Percentiles rank a stretch among this genome's conserved stretches.
phyloP scores from a whole-genome alignment of 2,329 filamentous ascomycete genomes.

The Gaeumannomyces tritici region DNA sequence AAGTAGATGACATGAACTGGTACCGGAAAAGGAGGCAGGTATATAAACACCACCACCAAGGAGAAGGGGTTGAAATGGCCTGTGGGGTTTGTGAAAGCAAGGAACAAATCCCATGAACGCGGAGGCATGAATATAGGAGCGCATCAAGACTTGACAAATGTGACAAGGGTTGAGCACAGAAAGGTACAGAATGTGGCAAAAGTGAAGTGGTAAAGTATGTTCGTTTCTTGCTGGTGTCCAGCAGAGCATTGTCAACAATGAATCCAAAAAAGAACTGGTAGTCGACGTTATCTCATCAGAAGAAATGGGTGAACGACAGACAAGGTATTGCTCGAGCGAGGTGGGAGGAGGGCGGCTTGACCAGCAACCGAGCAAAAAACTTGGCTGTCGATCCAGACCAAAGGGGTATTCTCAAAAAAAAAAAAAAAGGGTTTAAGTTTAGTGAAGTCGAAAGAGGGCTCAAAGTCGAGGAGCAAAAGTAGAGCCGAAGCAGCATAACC shows the following conservation, averaged over 20 bases:
- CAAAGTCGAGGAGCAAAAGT: background rate
- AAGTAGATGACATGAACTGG: background rate
- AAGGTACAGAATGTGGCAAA: background rate
- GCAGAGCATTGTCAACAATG: background rate
- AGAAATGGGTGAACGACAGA: background rate
- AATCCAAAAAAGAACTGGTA: background rate
- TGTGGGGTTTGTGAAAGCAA: background rate
- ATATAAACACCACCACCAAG: too few species aligned
- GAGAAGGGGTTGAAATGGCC: background rate
- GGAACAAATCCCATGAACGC: background rate
- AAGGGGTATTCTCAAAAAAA: background rate
- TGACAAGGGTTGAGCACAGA: background rate
- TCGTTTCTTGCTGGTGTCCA: background rate
- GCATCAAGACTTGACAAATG: background rate
- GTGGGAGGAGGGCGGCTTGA: background rate
- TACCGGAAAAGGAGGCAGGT: too few species aligned
- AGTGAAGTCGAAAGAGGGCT: background rate
- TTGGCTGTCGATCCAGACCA: background rate
- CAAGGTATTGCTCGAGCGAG: background rate
- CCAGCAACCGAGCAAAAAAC: background rate
- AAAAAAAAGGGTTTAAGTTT: background rate
- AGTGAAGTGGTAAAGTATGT: background rate
- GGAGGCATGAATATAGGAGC: background rate
- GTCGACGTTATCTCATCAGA: background rate
- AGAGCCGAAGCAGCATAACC: background rate